Evolutionary conservation across 139 green algal genomes (phyloP).

Genomic region (Picochlorum sp.): DNA sequence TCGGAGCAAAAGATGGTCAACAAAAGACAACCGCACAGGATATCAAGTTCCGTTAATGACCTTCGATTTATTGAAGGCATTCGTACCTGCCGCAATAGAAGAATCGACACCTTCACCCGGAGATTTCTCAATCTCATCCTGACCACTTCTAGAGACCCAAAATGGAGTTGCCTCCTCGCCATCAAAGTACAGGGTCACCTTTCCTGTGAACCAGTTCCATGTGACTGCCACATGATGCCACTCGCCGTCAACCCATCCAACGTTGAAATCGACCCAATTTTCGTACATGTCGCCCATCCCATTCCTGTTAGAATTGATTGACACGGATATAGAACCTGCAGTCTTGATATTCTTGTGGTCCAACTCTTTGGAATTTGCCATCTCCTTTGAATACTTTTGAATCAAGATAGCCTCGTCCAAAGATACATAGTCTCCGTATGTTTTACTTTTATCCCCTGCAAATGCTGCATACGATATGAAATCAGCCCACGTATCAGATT

Average conservation of each 20-base stretch:
- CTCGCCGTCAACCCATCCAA: slow-evolving; percentile 50
- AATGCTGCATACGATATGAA: slow-evolving; percentile 51
- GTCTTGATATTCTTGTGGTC: slow-evolving; percentile 32
- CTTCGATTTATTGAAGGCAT: too few species aligned
- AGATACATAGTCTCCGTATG: slow-evolving; percentile 27
- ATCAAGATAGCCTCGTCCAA: slow-evolving; percentile 75
- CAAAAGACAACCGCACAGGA: too few species aligned
- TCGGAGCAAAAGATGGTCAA: neutral
- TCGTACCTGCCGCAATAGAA: slow-evolving; percentile 29
- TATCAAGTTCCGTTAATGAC: too few species aligned
- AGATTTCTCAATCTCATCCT: slow-evolving; percentile 25
- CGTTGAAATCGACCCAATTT: slow-evolving; percentile 69
- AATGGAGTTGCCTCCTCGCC: slow-evolving; percentile 46
- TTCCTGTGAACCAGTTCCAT: slow-evolving; percentile 53
- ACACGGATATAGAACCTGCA: slow-evolving; percentile 52
- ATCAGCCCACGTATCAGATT: slow-evolving; percentile 15
- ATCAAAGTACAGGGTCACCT: slow-evolving; percentile 62
- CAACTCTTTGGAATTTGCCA: slow-evolving; percentile 8
- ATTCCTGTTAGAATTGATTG: slow-evolving; percentile 77
- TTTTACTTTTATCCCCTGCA: slow-evolving; percentile 4
- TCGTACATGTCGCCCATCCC: slow-evolving; percentile 28
- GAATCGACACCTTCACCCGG: slow-evolving; percentile 50
- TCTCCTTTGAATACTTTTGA: slow-evolving; percentile 48
- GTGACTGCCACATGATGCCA: slow-evolving; percentile 81
- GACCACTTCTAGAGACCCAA: slow-evolving; percentile 36